Evolutionary conservation across 805 yeast species (phyloP).

Genomic region (Aciculoconidium aculeatum): DNA sequence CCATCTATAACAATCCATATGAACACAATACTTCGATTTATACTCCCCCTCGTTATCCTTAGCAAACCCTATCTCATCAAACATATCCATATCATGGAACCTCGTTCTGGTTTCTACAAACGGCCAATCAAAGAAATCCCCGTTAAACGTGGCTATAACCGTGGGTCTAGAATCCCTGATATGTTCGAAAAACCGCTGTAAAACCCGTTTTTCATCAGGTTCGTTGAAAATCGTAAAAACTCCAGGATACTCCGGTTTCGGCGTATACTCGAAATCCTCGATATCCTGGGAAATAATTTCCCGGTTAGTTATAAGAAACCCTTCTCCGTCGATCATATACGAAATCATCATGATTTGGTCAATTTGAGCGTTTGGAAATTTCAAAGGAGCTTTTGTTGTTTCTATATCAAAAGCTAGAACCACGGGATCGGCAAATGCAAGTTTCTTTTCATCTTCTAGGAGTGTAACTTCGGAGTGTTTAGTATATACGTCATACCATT

Average conservation of each 20-base stretch:
- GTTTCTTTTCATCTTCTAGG: conserved; percentile 60
- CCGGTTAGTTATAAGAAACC: conserved; percentile 87
- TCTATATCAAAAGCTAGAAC: conserved; percentile 96
- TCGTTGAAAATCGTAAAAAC: conserved; percentile 86
- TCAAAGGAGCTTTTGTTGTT: conserved; percentile 92
- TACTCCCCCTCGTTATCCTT: conserved; percentile 87
- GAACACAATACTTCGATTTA: conserved; percentile 86
- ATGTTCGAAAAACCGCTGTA: conserved; percentile 82
- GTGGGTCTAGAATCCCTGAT: conserved; percentile 85
- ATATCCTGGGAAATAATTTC: conserved; percentile 93
- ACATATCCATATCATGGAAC: conserved; percentile 81
- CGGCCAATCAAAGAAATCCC: conserved; percentile 99
- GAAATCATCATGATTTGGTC: conserved; percentile 99
- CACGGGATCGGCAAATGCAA: conserved; percentile 96
- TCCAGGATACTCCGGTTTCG: conserved; percentile 94
- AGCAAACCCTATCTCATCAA: conserved; percentile 89
- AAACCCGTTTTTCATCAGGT: conserved; percentile 68
- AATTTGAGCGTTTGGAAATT: conserved; percentile 85
- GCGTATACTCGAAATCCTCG: conserved; percentile 95
- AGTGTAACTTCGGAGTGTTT: conserved; percentile 49
- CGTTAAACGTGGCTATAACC: conserved; percentile 96
- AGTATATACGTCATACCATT: conserved; percentile 85
- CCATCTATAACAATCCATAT: conserved; percentile 98
- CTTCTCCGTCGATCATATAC: conserved; percentile 98
- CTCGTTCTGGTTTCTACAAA: conserved; percentile 86